These are phyloP conservation scores for Pythium plurisporium DNA, from an alignment of 352 stramenopile genomes.

Conservation along the genomic window DNA sequence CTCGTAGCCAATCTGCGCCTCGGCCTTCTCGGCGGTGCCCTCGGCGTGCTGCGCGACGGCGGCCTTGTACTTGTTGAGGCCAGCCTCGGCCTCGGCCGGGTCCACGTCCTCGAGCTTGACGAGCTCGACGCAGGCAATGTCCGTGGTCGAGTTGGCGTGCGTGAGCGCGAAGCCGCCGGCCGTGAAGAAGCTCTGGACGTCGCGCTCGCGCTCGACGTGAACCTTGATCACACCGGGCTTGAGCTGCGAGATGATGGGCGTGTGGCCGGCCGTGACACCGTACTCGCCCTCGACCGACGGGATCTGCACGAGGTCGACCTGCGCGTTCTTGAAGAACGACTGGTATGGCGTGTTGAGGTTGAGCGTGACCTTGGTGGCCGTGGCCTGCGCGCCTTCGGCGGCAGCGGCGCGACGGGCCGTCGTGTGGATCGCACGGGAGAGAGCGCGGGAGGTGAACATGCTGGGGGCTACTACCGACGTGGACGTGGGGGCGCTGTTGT, in stretches of 20 bases:
- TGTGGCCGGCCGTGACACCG: slow-evolving; percentile 95
- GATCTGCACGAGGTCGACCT: slow-evolving; percentile 92
- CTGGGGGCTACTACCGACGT: neutral
- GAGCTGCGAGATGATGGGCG: slow-evolving; percentile 95
- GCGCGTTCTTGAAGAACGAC: slow-evolving; percentile 73
- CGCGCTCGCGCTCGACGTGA: slow-evolving; percentile 77
- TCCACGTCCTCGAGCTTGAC: slow-evolving; percentile 98
- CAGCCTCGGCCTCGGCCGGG: slow-evolving; percentile 74
- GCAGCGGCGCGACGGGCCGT: slow-evolving; percentile 51
- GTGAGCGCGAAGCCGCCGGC: slow-evolving; percentile 95
- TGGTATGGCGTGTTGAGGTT: slow-evolving; percentile 83
- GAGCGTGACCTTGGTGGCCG: slow-evolving; percentile 78
- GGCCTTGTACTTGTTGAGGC: slow-evolving; percentile 90
- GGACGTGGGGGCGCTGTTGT: no score
- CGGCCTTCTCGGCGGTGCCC: slow-evolving; percentile 87
- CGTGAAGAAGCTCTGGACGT: slow-evolving; percentile 97
- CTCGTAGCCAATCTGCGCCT: slow-evolving; percentile 96
- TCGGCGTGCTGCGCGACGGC: slow-evolving; percentile 72
- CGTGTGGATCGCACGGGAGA: slow-evolving; percentile 61
- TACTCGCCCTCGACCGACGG: slow-evolving; percentile 96
- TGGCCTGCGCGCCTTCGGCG: slow-evolving; percentile 36
- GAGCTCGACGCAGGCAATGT: slow-evolving; percentile 96
- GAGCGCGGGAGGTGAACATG: slow-evolving; percentile 50
- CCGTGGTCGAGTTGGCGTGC: slow-evolving; percentile 94
- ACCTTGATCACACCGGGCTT: slow-evolving; percentile 95